phyloP scores from a whole-genome alignment of 352 stramenopile genomes.

The Pythium scleroteichum region DNA sequence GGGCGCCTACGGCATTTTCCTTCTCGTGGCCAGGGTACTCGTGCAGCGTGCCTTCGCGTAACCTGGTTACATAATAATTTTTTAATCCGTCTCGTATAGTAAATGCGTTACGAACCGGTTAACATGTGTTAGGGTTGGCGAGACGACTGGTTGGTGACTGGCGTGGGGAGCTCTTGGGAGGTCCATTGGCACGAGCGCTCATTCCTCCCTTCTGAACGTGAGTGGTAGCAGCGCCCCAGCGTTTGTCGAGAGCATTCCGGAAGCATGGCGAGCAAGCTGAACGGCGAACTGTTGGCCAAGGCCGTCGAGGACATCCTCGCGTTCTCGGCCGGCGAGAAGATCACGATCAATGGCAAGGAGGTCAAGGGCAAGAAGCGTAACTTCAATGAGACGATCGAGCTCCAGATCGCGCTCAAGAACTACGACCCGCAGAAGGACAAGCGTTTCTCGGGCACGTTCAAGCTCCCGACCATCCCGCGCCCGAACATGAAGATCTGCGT shows the following conservation, averaged over 20 bases:
- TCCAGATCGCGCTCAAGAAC: slow-evolving; percentile 99
- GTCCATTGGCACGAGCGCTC: slow-evolving; percentile 8
- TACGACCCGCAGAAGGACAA: slow-evolving; percentile 99
- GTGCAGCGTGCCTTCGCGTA: slow-evolving; percentile 8
- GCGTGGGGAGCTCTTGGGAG: slow-evolving; percentile 1
- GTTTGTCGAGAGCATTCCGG: slow-evolving; percentile 25
- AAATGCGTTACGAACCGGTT: not conserved
- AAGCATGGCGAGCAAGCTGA: slow-evolving; percentile 94
- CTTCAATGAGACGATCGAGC: slow-evolving; percentile 99
- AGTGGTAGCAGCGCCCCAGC: slow-evolving; percentile 64
- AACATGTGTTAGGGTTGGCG: slow-evolving; percentile 23
- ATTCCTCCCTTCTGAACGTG: slow-evolving; percentile 83
- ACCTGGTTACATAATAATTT: not conserved
- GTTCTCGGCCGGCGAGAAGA: slow-evolving; percentile 94
- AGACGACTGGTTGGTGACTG: slow-evolving; percentile 30
- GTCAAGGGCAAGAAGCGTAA: slow-evolving; percentile 99
- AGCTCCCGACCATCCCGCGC: slow-evolving; percentile 95
- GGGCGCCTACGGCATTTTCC: slow-evolving; percentile 28
- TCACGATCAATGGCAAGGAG: slow-evolving; percentile 90
- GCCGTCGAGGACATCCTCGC: slow-evolving; percentile 96
- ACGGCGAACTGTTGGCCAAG: slow-evolving; percentile 95
- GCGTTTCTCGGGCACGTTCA: slow-evolving; percentile 99
- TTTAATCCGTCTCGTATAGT: slow-evolving; percentile 8
- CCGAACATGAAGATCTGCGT: slow-evolving; percentile 98
- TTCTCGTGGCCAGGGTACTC: slow-evolving; percentile 11